These are phyloP conservation scores for Cetradonia linearis DNA, from an alignment of 495 filamentous ascomycete genomes.

Conservation along the genomic window DNA sequence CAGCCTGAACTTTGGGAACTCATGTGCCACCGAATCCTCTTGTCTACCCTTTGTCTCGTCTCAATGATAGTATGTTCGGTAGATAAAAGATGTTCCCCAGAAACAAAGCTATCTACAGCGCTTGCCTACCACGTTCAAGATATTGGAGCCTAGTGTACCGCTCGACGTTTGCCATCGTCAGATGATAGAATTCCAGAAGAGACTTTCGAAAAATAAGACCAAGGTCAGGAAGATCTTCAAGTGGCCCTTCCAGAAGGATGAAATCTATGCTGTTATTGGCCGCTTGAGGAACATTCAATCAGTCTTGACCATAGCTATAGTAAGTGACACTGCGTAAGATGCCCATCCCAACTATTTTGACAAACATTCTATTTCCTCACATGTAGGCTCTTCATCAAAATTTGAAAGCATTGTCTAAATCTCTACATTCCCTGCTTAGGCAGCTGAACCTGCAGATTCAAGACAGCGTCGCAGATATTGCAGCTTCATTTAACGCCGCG, in stretches of 20 bases:
- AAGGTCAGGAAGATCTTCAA: neutral
- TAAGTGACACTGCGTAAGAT: conserved; percentile 3
- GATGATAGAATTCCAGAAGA: neutral
- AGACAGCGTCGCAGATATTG: neutral
- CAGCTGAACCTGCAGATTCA: neutral
- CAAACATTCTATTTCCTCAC: neutral
- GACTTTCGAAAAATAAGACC: neutral
- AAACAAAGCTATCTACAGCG: neutral
- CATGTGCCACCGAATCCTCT: neutral
- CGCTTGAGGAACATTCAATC: conserved; percentile 1
- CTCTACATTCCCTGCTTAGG: neutral
- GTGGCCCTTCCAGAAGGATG: conserved; percentile 5
- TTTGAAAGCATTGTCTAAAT: neutral
- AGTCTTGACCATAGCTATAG: neutral
- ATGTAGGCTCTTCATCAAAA: neutral
- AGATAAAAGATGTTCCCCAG: neutral
- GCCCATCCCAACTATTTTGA: neutral
- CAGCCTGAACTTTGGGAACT: neutral
- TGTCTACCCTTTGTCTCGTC: neutral
- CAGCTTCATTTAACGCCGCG: neutral
- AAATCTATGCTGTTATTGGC: neutral
- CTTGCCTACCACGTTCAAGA: conserved; percentile 2
- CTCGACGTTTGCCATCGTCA: neutral
- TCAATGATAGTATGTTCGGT: neutral
- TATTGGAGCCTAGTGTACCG: conserved; percentile 1